Percentiles rank a stretch among this genome's conserved stretches.
Evolutionary conservation across 2,329 filamentous ascomycete species (phyloP).

Genomic region (Sporothrix globosa): DNA sequence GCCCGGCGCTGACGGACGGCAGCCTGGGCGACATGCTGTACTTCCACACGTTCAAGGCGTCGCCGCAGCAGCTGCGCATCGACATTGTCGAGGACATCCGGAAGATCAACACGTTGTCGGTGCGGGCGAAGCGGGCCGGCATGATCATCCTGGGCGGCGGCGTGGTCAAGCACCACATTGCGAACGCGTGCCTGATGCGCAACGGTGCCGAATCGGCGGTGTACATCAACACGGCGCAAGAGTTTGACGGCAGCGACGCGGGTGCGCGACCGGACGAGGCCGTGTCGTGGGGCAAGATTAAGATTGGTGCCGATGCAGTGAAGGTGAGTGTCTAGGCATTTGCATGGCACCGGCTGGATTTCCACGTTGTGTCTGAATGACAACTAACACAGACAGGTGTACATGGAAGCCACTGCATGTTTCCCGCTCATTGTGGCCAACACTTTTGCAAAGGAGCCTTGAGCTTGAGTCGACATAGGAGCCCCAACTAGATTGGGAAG

Average conservation of each 20-base stretch:
- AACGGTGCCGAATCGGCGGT: conserved; percentile 97
- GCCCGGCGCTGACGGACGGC: conserved; percentile 91
- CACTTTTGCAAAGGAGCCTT: conserved; percentile 63
- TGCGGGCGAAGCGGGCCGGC: conserved; percentile 82
- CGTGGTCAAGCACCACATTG: conserved; percentile 97
- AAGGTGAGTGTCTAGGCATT: conserved; percentile 61
- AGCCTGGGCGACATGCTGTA: conserved; percentile 98
- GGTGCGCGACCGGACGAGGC: conserved; percentile 94
- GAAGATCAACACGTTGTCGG: conserved; percentile 86
- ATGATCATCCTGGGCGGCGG: conserved; percentile 97
- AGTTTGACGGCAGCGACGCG: conserved; percentile 96
- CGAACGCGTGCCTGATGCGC: conserved; percentile 95
- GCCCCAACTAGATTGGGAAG: not conserved
- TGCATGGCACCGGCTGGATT: not conserved
- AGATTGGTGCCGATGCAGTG: conserved; percentile 80
- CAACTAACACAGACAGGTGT: conserved; percentile 52
- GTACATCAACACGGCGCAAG: conserved; percentile 95
- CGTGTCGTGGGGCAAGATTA: conserved; percentile 99
- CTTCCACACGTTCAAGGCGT: conserved; percentile 93
- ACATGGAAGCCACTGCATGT: conserved; percentile 65
- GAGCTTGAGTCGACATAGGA: not conserved
- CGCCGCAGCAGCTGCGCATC: conserved; percentile 77
- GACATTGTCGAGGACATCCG: conserved; percentile 95
- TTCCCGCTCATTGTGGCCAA: conserved; percentile 70
- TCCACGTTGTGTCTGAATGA: too few species aligned